phyloP scores from a whole-genome alignment of 2,329 filamentous ascomycete genomes.

The Ceratocystis alfenasii region DNA sequence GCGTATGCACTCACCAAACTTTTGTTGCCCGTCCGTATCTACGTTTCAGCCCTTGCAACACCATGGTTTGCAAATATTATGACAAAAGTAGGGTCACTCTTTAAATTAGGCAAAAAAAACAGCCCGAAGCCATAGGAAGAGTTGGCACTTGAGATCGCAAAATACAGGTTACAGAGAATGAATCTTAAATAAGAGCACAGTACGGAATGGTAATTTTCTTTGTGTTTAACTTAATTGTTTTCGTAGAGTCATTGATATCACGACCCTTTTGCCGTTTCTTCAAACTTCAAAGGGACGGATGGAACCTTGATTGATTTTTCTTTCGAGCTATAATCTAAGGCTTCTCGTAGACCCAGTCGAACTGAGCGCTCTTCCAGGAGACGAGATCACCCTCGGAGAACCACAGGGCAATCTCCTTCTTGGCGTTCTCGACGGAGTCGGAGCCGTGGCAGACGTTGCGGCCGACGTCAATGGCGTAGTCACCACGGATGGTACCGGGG shows the following conservation, averaged over 20 bases:
- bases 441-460: slow-evolving; percentile 99
- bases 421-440: slow-evolving; percentile 94
- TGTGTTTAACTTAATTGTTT: slow-evolving; percentile 21
- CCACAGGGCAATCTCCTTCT: slow-evolving; percentile 99
- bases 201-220: neutral
- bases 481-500: slow-evolving; percentile 96
- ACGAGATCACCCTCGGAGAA: slow-evolving; percentile 82
- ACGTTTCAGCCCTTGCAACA: slow-evolving; percentile 73
- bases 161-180: neutral
- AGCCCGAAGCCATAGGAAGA: neutral
- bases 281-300: slow-evolving; percentile 1
- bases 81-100: neutral
- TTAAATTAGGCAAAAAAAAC: neutral
- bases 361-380: slow-evolving; percentile 70
- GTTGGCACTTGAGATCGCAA: neutral
- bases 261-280: neutral
- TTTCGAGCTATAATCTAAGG: slow-evolving; percentile 31
- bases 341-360: slow-evolving; percentile 98
- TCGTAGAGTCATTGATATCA: slow-evolving; percentile 18
- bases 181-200: neutral
- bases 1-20: slow-evolving; percentile 87
- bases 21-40: slow-evolving; percentile 63
- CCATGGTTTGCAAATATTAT: slow-evolving; percentile 68
- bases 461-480: slow-evolving; percentile 69
- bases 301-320: slow-evolving; percentile 1